These are phyloP conservation scores for Scenedesmus sp. DNA, from an alignment of 163 green algal species.

Conservation along the genomic window DNA sequence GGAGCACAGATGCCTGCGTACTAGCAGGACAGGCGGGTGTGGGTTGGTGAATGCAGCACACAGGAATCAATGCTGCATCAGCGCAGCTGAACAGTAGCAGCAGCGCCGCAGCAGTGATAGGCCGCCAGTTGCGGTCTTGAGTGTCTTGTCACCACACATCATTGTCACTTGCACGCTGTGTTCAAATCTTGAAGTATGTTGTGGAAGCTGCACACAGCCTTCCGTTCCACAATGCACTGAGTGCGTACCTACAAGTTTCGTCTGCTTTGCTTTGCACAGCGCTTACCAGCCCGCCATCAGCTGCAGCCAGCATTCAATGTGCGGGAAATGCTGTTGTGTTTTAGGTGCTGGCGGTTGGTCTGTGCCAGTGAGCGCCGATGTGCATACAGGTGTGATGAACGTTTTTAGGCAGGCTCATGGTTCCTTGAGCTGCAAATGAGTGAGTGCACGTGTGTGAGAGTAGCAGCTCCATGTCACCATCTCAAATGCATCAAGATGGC, in stretches of 20 bases:
- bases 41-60: background rate
- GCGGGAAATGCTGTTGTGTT: background rate
- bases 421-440: no score
- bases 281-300: background rate
- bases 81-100: background rate
- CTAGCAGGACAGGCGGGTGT: background rate
- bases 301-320: background rate
- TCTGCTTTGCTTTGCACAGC: background rate
- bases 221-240: background rate
- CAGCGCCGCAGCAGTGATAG: background rate
- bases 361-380: background rate
- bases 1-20: background rate
- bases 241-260: background rate
- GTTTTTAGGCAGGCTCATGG: no score
- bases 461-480: no score
- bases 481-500: no score
- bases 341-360: background rate
- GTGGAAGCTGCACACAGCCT: background rate
- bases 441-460: no score
- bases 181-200: background rate
- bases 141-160: background rate
- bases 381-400: background rate
- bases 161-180: background rate
- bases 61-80: background rate
- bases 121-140: background rate